Conservation (phyloP, 2,329 filamentous ascomycete species). For the Chrysoporthe cubensis region DNA sequence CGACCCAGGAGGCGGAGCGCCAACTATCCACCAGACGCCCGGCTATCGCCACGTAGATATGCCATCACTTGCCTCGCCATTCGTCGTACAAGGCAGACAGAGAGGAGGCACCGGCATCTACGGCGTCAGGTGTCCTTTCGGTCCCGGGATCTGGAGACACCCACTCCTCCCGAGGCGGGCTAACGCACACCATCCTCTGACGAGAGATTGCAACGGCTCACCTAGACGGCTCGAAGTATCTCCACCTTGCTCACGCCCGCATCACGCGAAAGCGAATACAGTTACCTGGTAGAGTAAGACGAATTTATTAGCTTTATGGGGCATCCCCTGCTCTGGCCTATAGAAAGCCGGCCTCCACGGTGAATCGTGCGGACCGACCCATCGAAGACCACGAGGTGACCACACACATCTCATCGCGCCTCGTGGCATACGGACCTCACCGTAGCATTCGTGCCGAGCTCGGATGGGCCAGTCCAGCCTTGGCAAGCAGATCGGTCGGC, state of each 20-base stretch:
- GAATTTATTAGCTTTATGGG: neutral
- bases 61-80: no score
- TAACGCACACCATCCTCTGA: no score
- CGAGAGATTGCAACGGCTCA: neutral
- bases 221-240: neutral
- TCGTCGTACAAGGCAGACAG: no score
- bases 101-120: neutral
- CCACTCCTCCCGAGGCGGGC: neutral
- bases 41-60: neutral
- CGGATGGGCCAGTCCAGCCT: neutral
- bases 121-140: neutral
- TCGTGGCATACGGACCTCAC: neutral
- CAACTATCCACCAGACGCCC: neutral
- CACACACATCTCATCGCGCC: neutral
- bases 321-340: neutral
- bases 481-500: neutral
- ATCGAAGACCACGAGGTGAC: neutral
- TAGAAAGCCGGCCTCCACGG: no score
- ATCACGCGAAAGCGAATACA: neutral
- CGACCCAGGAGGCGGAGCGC: neutral
- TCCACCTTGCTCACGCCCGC: neutral
- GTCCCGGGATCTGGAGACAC: constrained; percentile 1
- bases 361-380: neutral
- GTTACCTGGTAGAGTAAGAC: neutral
- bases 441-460: neutral